Percentiles rank a stretch among this genome's conserved stretches.
These are phyloP conservation scores for Diophrys appendiculata DNA, from an alignment of 73 alveolate species.

Conservation along the genomic window DNA sequence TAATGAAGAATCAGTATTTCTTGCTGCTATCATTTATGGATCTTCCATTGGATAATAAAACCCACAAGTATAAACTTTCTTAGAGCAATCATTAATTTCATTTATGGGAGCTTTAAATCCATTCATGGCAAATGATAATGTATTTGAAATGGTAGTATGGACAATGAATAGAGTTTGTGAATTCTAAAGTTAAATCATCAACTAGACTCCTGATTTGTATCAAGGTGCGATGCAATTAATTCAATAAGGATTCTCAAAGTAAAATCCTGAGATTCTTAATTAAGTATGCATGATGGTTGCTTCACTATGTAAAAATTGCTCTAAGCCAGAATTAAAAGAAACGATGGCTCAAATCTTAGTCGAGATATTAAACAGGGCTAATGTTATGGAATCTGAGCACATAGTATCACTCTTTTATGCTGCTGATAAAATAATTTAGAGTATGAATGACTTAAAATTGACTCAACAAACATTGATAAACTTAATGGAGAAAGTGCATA, in stretches of 20 bases:
- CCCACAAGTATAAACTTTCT: background rate
- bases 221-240: background rate
- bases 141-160: background rate
- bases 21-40: background rate
- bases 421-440: background rate
- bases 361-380: no score
- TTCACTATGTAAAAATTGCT: background rate
- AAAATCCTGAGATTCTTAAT: background rate
- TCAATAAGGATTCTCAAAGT: background rate
- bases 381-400: background rate
- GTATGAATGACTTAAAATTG: no score
- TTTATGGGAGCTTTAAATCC: background rate
- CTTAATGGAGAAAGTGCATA: no score
- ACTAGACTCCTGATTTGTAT: background rate
- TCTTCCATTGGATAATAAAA: background rate
- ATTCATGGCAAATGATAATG: background rate
- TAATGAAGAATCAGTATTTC: background rate
- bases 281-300: background rate
- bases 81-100: background rate
- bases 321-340: no score
- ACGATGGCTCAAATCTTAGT: no score
- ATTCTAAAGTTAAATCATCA: no score
- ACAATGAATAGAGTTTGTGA: background rate
- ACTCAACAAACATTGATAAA: no score
- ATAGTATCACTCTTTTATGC: background rate